Base-by-base conservation (phyloP, 2,329 filamentous ascomycete genomes). In the Botrytis medusae region DNA sequence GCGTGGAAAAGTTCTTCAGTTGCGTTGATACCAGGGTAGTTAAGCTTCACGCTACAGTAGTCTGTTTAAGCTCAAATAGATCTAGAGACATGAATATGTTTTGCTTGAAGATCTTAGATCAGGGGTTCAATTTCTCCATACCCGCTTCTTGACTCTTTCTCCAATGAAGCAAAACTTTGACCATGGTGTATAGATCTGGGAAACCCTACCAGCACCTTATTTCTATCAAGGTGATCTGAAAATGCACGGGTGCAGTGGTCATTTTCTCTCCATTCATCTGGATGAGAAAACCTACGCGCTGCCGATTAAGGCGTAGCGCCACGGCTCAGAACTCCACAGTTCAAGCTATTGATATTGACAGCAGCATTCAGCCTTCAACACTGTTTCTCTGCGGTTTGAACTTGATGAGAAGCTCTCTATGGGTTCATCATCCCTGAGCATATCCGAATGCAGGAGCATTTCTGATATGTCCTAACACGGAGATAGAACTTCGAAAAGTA, bases 321-420 rank as follows among this genome's bases (percentile, higher is more conserved):
- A 59, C 57, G 37, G 37, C 37, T 42, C 22, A 62, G 60, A n/a
- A 62, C 60, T n/a, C 34, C 60, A 42, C 60, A 62, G 25, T 62
- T 62, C 37, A 42, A 42, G 60, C 60, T 62, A 62, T 12, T 62
- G 22, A n/a, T 40, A 16, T 62, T 62, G 60, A 34, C 60, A 62
- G 60, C 60, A 62, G 60, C 60, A 62, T 62, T 62, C 34, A 42
- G 34, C 59, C 60, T 57, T 62, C 60, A 18, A 62, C 25, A n/a
- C 51, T n/a, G 32, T 62, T n/a, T 61, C 34, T 16, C 37, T 37
- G 60, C 22, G 22, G 32, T 9, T 42, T 25, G n/a, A 42, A 62
- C 37, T 62, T 42, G 25, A n/a, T n/a, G 60, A 62, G 60, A 42
- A n/a, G 34, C 22, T 40, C 10, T 18, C 22, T 18, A 16, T 18